phyloP scores from a whole-genome alignment of 805 yeast species.

The Starmera pachycereana region DNA sequence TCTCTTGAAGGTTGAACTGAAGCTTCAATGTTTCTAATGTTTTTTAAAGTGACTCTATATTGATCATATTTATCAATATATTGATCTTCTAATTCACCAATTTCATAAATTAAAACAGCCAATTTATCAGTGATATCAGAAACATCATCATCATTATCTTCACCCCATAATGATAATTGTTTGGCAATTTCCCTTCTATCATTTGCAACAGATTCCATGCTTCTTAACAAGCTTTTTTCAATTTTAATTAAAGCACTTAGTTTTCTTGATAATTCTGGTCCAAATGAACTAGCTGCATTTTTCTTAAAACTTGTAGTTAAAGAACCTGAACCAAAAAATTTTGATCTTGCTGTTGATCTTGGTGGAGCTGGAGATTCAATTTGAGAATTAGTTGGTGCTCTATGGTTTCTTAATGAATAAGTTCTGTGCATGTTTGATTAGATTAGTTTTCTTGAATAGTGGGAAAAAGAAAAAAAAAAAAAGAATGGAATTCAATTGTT shows the following conservation, averaged over 20 bases:
- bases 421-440: constrained; percentile 63
- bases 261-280: constrained; percentile 92
- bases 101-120: constrained; percentile 90
- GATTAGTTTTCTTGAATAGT: background rate
- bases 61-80: constrained; percentile 97
- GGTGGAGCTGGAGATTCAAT: constrained; percentile 76
- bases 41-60: constrained; percentile 91
- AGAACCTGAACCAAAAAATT: constrained; percentile 68
- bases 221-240: constrained; percentile 93
- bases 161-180: constrained; percentile 97
- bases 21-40: constrained; percentile 92
- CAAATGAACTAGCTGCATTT: constrained; percentile 81
- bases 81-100: constrained; percentile 97
- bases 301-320: constrained; percentile 65
- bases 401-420: constrained; percentile 64
- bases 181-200: constrained; percentile 96
- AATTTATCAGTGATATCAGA: constrained; percentile 95
- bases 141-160: constrained; percentile 93
- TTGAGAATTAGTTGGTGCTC: constrained; percentile 80
- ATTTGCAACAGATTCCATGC: constrained; percentile 83
- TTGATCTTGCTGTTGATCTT: constrained; percentile 60
- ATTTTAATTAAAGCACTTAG: constrained; percentile 86
- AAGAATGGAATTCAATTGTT: background rate
- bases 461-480: background rate
- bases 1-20: constrained; percentile 98